Evolutionary conservation across 2,329 filamentous ascomycete species (phyloP).

Genomic region (Paecilomyces formosus): DNA sequence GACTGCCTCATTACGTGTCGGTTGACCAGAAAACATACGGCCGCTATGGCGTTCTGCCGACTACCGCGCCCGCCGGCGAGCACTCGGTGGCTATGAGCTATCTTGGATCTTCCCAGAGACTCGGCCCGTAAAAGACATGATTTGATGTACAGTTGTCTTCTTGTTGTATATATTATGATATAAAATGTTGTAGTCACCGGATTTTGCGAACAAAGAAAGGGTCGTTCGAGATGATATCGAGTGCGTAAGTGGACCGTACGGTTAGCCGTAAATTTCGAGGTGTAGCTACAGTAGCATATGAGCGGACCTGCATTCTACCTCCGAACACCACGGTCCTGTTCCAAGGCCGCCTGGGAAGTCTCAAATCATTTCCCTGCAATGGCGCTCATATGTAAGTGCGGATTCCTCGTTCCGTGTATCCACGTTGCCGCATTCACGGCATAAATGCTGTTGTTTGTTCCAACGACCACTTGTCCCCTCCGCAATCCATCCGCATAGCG

Average conservation of each 20-base stretch:
- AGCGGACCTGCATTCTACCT: not conserved
- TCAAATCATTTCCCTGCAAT: slow-evolving; percentile 23
- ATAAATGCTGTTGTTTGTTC: not conserved
- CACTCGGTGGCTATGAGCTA: slow-evolving; percentile 49
- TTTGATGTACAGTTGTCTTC: slow-evolving; percentile 7
- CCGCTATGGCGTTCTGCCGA: slow-evolving; percentile 79
- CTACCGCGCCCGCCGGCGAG: slow-evolving; percentile 29
- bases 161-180: slow-evolving; percentile 24
- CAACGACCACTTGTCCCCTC: slow-evolving; percentile 2
- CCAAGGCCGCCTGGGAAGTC: slow-evolving; percentile 14
- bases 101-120: slow-evolving; percentile 55
- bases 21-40: slow-evolving; percentile 95
- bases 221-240: slow-evolving; percentile 6
- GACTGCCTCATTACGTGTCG: slow-evolving; percentile 85
- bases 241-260: slow-evolving; percentile 24
- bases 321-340: slow-evolving; percentile 3
- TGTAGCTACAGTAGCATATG: not conserved
- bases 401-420: not conserved
- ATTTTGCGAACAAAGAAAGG: not conserved
- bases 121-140: slow-evolving; percentile 53
- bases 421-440: not conserved
- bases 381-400: slow-evolving; percentile 34
- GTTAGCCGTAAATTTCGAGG: slow-evolving; percentile 22
- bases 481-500: slow-evolving; percentile 7
- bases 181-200: slow-evolving; percentile 1